Conservation (phyloP, 768 basidiomycete species). For the Hypsizygus marmoreus region DNA sequence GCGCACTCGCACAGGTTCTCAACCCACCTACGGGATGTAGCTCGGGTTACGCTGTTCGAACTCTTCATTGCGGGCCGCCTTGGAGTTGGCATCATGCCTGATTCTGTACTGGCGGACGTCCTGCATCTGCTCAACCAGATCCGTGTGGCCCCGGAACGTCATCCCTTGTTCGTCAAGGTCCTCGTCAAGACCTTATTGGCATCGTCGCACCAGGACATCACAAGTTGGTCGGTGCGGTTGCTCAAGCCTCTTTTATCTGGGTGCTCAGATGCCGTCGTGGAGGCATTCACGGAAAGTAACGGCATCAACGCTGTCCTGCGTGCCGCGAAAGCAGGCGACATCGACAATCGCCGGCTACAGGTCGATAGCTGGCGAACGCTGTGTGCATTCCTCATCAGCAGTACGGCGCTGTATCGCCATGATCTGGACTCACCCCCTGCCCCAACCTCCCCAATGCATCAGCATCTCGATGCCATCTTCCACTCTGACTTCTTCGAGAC, state of each 20-base stretch:
- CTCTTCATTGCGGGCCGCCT: slow-evolving; percentile 37
- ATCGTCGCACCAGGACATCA: slow-evolving; percentile 32
- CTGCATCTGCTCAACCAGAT: slow-evolving; percentile 39
- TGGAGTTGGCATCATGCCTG: slow-evolving; percentile 28
- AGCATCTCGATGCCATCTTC: slow-evolving; percentile 31
- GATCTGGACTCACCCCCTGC: slow-evolving; percentile 1
- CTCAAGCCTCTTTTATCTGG: slow-evolving; percentile 31
- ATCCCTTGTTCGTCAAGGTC: slow-evolving; percentile 29
- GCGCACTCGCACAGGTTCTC: slow-evolving; percentile 30
- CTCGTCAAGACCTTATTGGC: slow-evolving; percentile 31
- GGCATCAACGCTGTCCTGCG: slow-evolving; percentile 38
- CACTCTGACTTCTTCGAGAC: slow-evolving; percentile 40
- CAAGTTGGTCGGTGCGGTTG: slow-evolving; percentile 35
- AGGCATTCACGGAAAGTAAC: slow-evolving; percentile 32
- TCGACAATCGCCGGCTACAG: slow-evolving; percentile 39
- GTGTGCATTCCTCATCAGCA: slow-evolving; percentile 35
- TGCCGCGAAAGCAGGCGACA: slow-evolving; percentile 32
- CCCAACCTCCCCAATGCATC: slow-evolving; percentile 11
- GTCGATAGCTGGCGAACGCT: slow-evolving; percentile 40
- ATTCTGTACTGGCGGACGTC: slow-evolving; percentile 35
- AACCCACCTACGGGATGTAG: slow-evolving; percentile 24
- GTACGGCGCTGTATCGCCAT: slow-evolving; percentile 17
- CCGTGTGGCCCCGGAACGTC: slow-evolving; percentile 22
- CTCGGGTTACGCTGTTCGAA: slow-evolving; percentile 35
- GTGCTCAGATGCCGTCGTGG: slow-evolving; percentile 25